phyloP scores from a whole-genome alignment of 2,329 filamentous ascomycete genomes.

The Aspergillus transmontanensis region DNA sequence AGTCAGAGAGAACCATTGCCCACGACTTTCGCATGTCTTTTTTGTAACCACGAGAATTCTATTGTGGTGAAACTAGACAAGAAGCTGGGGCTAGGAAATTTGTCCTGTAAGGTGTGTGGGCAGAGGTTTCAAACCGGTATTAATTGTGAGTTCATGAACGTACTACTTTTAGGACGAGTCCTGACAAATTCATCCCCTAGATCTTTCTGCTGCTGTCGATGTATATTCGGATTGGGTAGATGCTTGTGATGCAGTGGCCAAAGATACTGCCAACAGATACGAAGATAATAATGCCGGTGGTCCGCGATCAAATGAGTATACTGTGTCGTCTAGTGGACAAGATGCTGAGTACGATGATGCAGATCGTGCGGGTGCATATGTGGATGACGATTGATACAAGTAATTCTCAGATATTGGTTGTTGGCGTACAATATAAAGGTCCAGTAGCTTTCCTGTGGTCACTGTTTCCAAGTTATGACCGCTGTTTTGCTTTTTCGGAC shows the following conservation, averaged over 20 bases:
- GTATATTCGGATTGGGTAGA: conserved; percentile 99
- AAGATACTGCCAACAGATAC: conserved; percentile 54
- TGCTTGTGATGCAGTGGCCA: conserved; percentile 76
- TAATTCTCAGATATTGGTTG: conserved; percentile 9
- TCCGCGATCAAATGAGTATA: conserved; percentile 20
- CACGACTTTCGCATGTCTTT: conserved; percentile 91
- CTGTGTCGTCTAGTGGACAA: conserved; percentile 22
- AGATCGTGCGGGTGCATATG: conserved; percentile 24
- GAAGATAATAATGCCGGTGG: conserved; percentile 26
- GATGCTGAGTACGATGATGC: conserved; percentile 19
- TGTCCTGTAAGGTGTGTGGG: conserved; percentile 90
- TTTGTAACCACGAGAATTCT: conserved; percentile 96
- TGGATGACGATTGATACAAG: conserved; percentile 33
- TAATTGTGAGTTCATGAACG: conserved; percentile 67
- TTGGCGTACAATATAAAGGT: conserved; percentile 11
- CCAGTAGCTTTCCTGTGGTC: conserved; percentile 6
- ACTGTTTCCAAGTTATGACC: not conserved
- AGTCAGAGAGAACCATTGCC: conserved; percentile 50
- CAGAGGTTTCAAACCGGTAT: conserved; percentile 91
- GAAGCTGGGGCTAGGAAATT: conserved; percentile 80
- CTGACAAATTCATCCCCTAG: conserved; percentile 47
- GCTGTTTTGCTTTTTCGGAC: not conserved
- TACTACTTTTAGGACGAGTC: not conserved
- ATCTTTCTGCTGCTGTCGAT: conserved; percentile 87
- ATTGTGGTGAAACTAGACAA: conserved; percentile 91